These are phyloP conservation scores for Ganoderma leucocontextum DNA, from an alignment of 1,284 basidiomycete species.

Conservation along the genomic window DNA sequence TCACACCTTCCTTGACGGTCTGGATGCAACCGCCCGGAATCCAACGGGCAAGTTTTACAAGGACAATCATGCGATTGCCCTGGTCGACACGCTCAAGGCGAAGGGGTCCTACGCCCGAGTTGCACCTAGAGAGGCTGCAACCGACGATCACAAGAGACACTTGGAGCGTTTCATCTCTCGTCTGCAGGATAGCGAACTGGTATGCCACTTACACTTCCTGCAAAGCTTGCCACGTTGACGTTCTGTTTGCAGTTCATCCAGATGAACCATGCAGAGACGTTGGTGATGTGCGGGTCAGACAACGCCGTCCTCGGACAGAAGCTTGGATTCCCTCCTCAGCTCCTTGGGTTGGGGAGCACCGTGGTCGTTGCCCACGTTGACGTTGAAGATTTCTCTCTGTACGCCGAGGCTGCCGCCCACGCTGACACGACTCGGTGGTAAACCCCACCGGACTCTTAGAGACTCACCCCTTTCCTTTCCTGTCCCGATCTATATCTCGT, in stretches of 20 bases:
- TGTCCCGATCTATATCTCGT: constrained; percentile 7
- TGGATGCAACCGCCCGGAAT: constrained; percentile 27
- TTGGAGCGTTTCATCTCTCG: constrained; percentile 37
- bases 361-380: constrained; percentile 38
- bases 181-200: constrained; percentile 35
- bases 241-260: constrained; percentile 36
- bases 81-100: constrained; percentile 33
- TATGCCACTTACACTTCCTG: constrained; percentile 22
- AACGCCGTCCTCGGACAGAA: constrained; percentile 33
- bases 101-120: constrained; percentile 37
- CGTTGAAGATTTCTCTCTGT: constrained; percentile 37
- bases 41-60: constrained; percentile 43
- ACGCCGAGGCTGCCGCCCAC: constrained; percentile 37
- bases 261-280: constrained; percentile 34
- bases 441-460: background rate
- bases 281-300: constrained; percentile 39
- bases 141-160: constrained; percentile 33
- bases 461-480: background rate
- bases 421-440: constrained; percentile 39
- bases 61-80: constrained; percentile 29
- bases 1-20: constrained; percentile 24
- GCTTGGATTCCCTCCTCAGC: constrained; percentile 33
- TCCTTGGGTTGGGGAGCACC: constrained; percentile 33
- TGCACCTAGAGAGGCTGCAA: constrained; percentile 21
- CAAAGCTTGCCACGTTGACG: background rate